A percentile compares a stretch with the other conserved stretches of the same genome.
Conservation (phyloP, 1,284 basidiomycete species). For the Rhizopogon parksii region DNA sequence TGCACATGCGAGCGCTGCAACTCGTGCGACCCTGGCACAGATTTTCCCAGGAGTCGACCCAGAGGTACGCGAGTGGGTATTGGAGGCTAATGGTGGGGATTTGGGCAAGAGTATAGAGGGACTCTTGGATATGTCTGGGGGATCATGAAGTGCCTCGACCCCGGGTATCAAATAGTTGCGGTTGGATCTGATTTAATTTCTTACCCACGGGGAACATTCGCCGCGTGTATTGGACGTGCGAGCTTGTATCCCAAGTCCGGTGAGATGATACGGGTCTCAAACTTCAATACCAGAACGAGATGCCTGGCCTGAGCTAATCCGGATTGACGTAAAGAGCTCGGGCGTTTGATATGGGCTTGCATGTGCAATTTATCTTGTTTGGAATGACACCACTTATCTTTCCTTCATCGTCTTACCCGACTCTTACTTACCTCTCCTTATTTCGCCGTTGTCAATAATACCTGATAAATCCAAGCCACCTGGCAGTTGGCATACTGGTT, state of each 20-base stretch:
- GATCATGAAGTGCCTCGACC: slow-evolving; percentile 14
- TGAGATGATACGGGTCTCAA: background rate
- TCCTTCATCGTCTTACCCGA: background rate
- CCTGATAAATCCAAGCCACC: too few species aligned
- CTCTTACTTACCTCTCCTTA: background rate
- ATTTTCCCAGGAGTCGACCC: slow-evolving; percentile 80
- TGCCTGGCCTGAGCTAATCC: background rate
- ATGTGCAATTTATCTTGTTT: background rate
- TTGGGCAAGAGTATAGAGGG: slow-evolving; percentile 84
- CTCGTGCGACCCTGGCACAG: slow-evolving; percentile 69
- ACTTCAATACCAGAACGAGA: background rate
- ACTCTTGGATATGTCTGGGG: slow-evolving; percentile 70
- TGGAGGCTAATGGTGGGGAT: slow-evolving; percentile 85
- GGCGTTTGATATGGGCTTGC: background rate
- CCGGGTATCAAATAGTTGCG: background rate
- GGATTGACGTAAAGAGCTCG: too few species aligned
- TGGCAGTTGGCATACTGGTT: too few species aligned
- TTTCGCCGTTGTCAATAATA: background rate
- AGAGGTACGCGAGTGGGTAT: slow-evolving; percentile 80
- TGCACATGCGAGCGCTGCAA: slow-evolving; percentile 57
- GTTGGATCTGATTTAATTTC: background rate
- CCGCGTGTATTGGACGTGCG: background rate
- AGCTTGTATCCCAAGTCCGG: background rate
- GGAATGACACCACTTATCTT: background rate
- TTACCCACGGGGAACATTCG: too few species aligned